Evolutionary conservation across 176 grass and related monocot species (phyloP), one percentile per base, ranked within the genome.

Genomic region (Eragrostis nindensis): DNA sequence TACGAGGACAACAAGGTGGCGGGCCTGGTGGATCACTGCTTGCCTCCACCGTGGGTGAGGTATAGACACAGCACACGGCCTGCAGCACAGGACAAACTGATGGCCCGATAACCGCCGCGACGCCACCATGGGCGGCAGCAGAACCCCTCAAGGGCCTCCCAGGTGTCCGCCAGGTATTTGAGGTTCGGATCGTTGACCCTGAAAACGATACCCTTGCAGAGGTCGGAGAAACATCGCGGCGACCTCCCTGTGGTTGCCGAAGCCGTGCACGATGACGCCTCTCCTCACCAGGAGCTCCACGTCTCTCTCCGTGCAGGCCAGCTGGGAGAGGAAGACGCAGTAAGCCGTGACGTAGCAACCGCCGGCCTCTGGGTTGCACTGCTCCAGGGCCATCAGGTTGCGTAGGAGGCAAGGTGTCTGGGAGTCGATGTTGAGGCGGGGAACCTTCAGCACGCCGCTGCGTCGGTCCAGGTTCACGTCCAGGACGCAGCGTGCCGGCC

Each of bases 371-470:
- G 5, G 14, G 44, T 65, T 83, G 4, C 5, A 12, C 21, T 83
- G 69, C 15, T 83, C 80, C 14, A 83, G 57, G 8, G 70, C 80
- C 30, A 83, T 53, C 45, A 83, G 30, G 80, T 82, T 83, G 45
- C 80, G 80, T 7, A 83, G 59, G 2, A 74, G 13, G 32, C 14
- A 30, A 57, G 44, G 40, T 7, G 70, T 74, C 21, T 54, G 57
- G 30, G 2, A 8, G 57, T 64, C 69, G 14, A 83, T 53, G 45
- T 9, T 26, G 0, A 74, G 70, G 8, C 6, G 11, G 3, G 80
- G 80, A 2, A 82, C 13, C 68, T 49, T 42, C 19, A 82, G 42
- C 27, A 21, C 8, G 14, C 80, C 25, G 7, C 53, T 43, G 19
- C 38, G 7, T 1, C 11, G 6, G 68, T 18, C 8, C 29, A 64